Evolutionary conservation across 139 green algal species (phyloP), one percentile per base, ranked within the genome.

Genomic region (Coelastrella sp.): DNA sequence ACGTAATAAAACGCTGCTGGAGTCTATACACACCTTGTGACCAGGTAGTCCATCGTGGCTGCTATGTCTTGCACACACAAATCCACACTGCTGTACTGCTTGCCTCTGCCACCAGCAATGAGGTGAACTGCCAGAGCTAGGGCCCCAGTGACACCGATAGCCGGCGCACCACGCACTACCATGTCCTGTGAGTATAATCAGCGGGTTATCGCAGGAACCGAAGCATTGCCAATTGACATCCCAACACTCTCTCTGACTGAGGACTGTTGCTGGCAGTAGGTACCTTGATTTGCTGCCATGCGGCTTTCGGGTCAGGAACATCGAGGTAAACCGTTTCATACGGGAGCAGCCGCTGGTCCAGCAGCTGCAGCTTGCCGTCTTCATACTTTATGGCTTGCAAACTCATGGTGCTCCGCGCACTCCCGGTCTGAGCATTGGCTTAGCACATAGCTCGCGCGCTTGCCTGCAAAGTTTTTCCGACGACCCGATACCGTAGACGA

Each of bases 141-240:
- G 0, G 96, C 97, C 6, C 95, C 98, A 5, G 98, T 94, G 59
- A 98, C 96, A 66, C 96, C 98, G 56, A 99, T 99, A 4, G 98
- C 98, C 0, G 98, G 98, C 7, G 98, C 98, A 2, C 98, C 98
- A 14, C 98, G 95, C 22, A 99, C 98, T 0, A 96, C 96, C 98
- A 99, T 99, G 73, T 99, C 96, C 47, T 88, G 54, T 47, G n/a
- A 3, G 8, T 47, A 47, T 47, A 47, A 1, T 47, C 32, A 47
- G 32, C 32, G 32, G 1, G 32, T 47, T 47, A 47, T 0, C 32
- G 32, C 32, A 47, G 32, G 32, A 47, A 47, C 32, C 1, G 32
- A 47, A 47, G 32, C 0, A 47, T 47, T 47, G 32, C 32, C 32
- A 47, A 47, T 47, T 47, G 32, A 47, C 32, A 47, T 47, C 32